Base-by-base conservation (phyloP, 805 yeast genomes). In the Millerago galiae region DNA sequence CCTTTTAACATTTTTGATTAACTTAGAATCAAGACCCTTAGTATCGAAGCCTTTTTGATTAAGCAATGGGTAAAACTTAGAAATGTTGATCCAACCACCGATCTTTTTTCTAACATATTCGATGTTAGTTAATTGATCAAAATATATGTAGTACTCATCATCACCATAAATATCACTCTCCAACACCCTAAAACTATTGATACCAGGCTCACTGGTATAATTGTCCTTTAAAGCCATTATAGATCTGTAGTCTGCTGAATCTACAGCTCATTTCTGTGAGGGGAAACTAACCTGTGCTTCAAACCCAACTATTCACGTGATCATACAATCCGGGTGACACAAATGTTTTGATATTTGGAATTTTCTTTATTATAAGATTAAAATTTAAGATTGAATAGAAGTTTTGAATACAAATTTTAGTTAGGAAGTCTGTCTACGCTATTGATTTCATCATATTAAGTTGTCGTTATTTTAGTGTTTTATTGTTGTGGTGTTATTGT, bases 41-140 rank as follows among this genome's bases (percentile, higher is more conserved):
- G 24, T 21, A 5, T 21, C 24, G 7, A 21, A 21, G 24, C 24
- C 5, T 12, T 12, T 6, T 13, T 15, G 24, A 5, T 17, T 15
- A 10, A 42, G 28, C 16, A 46, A 24, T 2, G 36, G 40, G 5
- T 37, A 37, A 32, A 51, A 48, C 13, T 44, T 37, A 1, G 53
- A 37, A 5, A 53, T 42, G 41, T 55, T 55, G 16, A 55, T 37
- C 57, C 57, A 55, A 7, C 53, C 41, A 10, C 57, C 58, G 14
- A 54, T 28, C 40, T 55, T 55, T 40, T 46, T 41, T 27, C 59
- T 35, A 3, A 50, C 40, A 26, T 28, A 37, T 11, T 48, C 46
- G 3, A 14, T 12, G 4, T 36, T 26, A 14, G 27, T 33, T 8
- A 6, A n/a, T 6, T 9, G 15, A n/a, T 36, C 42, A 8, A 18